phyloP scores from a whole-genome alignment of 2,329 filamentous ascomycete genomes.

The Sphaerulina vaccinii region DNA sequence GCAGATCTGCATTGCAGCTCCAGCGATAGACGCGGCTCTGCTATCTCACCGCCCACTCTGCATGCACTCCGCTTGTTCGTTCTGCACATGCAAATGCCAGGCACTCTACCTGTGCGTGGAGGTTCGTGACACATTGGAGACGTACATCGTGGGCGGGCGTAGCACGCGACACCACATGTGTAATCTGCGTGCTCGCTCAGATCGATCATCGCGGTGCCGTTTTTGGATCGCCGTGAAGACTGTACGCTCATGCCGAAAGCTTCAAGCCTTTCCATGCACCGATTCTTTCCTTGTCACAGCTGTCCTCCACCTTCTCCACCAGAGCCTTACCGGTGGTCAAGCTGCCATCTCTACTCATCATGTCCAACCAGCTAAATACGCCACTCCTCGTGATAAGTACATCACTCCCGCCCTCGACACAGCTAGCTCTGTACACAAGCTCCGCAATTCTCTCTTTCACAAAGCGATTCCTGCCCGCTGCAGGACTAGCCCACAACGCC shows the following conservation, averaged over 20 bases:
- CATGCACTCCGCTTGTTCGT: no score
- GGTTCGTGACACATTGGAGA: not conserved
- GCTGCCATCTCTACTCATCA: constrained; percentile 47
- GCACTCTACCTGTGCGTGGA: no score
- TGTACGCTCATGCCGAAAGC: not conserved
- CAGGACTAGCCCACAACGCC: constrained; percentile 66
- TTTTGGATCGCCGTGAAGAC: not conserved
- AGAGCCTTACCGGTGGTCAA: constrained; percentile 52
- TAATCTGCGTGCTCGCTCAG: not conserved
- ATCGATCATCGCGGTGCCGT: not conserved
- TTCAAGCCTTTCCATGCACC: constrained; percentile 58
- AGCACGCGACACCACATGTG: no score
- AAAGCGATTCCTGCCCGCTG: constrained; percentile 51
- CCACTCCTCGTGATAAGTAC: constrained; percentile 78
- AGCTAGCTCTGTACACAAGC: constrained; percentile 64
- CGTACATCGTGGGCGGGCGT: no score
- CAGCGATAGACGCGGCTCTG: constrained; percentile 13
- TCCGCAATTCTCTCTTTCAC: constrained; percentile 63
- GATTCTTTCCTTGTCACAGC: constrained; percentile 66
- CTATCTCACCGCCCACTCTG: constrained; percentile 2
- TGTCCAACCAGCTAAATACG: constrained; percentile 70
- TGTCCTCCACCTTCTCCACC: constrained; percentile 60
- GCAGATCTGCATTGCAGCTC: not conserved
- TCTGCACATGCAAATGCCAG: no score
- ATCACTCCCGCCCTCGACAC: constrained; percentile 69